Evolutionary conservation across 2,329 filamentous ascomycete species (phyloP), one percentile per base, ranked within the genome.

Genomic region (Ustulina deusta): DNA sequence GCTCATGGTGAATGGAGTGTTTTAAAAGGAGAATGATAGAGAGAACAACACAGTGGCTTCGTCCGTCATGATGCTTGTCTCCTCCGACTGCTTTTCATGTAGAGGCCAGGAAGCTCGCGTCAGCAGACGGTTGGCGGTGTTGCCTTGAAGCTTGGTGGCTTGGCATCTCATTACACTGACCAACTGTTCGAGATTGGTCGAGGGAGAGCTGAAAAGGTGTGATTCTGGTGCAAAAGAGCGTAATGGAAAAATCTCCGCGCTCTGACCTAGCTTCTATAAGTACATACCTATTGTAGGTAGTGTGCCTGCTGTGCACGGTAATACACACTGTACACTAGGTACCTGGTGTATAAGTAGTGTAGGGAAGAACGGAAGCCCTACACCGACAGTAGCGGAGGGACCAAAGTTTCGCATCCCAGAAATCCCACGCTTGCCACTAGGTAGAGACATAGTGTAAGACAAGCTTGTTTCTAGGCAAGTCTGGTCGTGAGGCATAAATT

Each of bases 191-290:
- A 32, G 27, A 27, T 6, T 25, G 17, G 52, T 25, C 42, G 15
- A 36, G 27, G 22, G 58, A 58, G 52, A 15, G 34, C 40, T 52
- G 32, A n/a, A 27, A 67, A 67, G 56, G 52, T 61, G 57, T 42
- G 56, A 65, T 68, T 57, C 36, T 42, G 32, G 44, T 27, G 54
- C 46, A 17, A 59, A 58, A 63, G 56, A 59, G 63, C 55, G 66
- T 55, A 56, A 63, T 63, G 20, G 29, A 3, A 56, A 42, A 57
- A 10, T 49, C 40, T 13, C 17, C n/a, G 49, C 3, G 25, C 13
- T 11, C 25, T 54, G 4, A 6, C n/a, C 11, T 54, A 3, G 44
- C 7, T 27, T 48, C 15, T 13, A 4, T 40, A 40, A 15, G 36
- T 40, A 40, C 36, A 40, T 40, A n/a, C n/a, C n/a, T n/a, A n/a